These are phyloP conservation scores for Galerina sulciceps DNA, from an alignment of 768 basidiomycete species.

Conservation along the genomic window DNA sequence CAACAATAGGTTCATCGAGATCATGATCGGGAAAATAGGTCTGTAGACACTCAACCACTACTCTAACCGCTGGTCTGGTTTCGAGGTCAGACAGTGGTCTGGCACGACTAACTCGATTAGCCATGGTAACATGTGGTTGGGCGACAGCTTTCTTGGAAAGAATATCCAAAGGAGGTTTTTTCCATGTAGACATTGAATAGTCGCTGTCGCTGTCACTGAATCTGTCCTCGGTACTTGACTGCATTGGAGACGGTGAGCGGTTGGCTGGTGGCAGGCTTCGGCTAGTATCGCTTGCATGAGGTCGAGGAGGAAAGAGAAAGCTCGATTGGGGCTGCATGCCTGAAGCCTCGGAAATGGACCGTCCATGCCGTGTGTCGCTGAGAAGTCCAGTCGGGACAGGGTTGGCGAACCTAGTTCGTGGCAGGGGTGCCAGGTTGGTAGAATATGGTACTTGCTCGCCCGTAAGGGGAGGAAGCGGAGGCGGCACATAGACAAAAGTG, in stretches of 20 bases:
- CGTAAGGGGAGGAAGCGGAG: slow-evolving; percentile 28
- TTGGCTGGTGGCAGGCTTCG: background rate
- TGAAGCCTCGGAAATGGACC: background rate
- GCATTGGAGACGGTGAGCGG: background rate
- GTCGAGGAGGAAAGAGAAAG: background rate
- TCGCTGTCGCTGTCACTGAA: slow-evolving; percentile 11
- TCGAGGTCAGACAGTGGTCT: slow-evolving; percentile 22
- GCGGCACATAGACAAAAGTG: slow-evolving; percentile 29
- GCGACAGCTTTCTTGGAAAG: background rate
- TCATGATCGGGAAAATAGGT: slow-evolving; percentile 89
- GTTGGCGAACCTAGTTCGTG: background rate
- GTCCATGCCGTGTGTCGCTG: background rate
- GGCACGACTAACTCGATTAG: background rate
- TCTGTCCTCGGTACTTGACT: background rate
- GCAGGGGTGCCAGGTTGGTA: slow-evolving; percentile 3
- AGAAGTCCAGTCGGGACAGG: background rate
- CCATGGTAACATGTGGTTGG: background rate
- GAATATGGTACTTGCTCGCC: slow-evolving; percentile 4
- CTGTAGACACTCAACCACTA: slow-evolving; percentile 80
- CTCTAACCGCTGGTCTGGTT: slow-evolving; percentile 71
- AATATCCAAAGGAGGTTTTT: slow-evolving; percentile 9
- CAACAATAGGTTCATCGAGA: slow-evolving; percentile 77
- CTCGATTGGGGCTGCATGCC: background rate
- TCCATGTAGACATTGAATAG: slow-evolving; percentile 12
- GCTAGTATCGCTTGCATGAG: background rate